These are phyloP conservation scores for Talaromyces sp. DNA, from an alignment of 2,329 filamentous ascomycete species.

Conservation along the genomic window DNA sequence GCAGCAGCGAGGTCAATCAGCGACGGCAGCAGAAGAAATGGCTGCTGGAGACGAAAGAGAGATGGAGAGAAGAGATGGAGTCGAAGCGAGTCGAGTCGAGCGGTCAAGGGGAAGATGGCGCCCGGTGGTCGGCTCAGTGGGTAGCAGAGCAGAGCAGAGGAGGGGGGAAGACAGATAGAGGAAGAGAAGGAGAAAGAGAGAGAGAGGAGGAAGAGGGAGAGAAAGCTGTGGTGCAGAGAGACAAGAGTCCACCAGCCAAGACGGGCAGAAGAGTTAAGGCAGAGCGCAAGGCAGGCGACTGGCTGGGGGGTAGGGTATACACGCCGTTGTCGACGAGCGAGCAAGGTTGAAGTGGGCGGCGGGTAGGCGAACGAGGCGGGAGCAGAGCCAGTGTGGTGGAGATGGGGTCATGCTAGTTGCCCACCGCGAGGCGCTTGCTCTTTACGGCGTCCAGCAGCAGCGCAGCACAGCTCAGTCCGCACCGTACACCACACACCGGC, in stretches of 20 bases:
- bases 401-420: not conserved
- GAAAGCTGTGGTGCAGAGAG: not conserved
- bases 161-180: conserved; percentile 17
- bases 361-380: conserved; percentile 15
- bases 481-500: not conserved
- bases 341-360: conserved; percentile 15
- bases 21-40: conserved; percentile 12
- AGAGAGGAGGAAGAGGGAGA: conserved; percentile 13
- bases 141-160: conserved; percentile 5
- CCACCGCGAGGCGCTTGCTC: conserved; percentile 16
- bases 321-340: conserved; percentile 2
- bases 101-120: conserved; percentile 6
- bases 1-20: not conserved
- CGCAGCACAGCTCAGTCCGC: not conserved
- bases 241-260: not conserved
- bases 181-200: conserved; percentile 20
- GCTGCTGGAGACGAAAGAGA: conserved; percentile 13
- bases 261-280: not conserved
- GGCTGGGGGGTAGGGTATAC: conserved; percentile 4
- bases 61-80: conserved; percentile 14
- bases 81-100: conserved; percentile 9
- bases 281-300: conserved; percentile 2
- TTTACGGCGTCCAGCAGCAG: conserved; percentile 19
- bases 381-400: not conserved
- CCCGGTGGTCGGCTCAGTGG: not conserved